Evolutionary conservation across 2,329 filamentous ascomycete genomes (phyloP), one percentile per base, ranked within the genome.

Genomic region (Aspergillus sp.): DNA sequence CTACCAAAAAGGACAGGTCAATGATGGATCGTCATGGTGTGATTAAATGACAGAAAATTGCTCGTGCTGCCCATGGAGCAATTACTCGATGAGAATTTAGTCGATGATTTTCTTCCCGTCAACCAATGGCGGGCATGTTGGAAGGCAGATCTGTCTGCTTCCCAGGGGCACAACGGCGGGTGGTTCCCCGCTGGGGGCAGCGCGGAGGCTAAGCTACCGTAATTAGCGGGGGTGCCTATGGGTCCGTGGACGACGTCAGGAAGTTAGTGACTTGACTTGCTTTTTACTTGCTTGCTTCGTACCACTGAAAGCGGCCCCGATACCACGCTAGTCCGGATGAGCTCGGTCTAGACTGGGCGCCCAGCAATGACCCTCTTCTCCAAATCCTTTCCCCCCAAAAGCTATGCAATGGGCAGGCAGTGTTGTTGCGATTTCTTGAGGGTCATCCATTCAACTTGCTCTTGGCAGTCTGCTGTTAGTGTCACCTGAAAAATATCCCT

Each of bases 171-270:
- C 47, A 10, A 17, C 25, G n/a, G 25, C 25, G 25, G 47, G n/a
- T 50, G 47, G 45, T 32, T 21, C 25, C 47, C 25, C 47, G n/a
- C 47, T 30, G 47, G 47, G n/a, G 23, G 25, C 30, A 12, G 47
- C 47, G 23, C 47, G 47, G 47, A 50, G 47, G 47, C 47, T 50
- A 50, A 50, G 47, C 47, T 50, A 30, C 47, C 47, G 25, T 50
- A 17, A 32, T 50, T 30, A 50, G 47, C 47, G 47, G 47, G 45
- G 47, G 15, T 30, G 15, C 15, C 13, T 9, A 28, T 50, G 47
- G 47, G 47, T 28, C 47, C 25, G 47, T 50, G 25, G n/a, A 32
- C 47, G 47, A 50, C 47, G 25, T 50, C n/a, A 36, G 12, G 32
- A 36, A 36, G 28, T 30, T 30, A 30, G 28, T 30, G 28, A 47